Conservation (phyloP, 2,329 filamentous ascomycete species). For the Coniella lustricola region DNA sequence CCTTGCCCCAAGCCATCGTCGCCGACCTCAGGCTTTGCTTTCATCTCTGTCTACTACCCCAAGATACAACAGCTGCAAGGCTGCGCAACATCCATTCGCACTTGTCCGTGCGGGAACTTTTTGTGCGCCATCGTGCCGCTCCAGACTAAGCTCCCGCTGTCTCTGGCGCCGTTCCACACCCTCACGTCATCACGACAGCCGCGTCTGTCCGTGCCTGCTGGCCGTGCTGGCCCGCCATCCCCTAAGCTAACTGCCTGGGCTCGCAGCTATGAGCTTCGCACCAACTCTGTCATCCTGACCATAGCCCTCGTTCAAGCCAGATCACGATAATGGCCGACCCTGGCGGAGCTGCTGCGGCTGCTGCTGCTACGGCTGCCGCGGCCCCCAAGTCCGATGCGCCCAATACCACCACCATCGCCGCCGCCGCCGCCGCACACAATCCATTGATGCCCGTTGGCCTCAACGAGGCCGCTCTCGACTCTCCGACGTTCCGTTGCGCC, state of each 20-base stretch:
- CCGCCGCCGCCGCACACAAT: neutral
- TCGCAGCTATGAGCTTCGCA: constrained; percentile 8
- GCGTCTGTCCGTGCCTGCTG: neutral
- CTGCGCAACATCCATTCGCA: neutral
- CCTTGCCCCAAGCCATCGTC: neutral
- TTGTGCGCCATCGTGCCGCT: neutral
- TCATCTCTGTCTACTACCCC: too few species aligned
- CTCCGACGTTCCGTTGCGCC: constrained; percentile 86
- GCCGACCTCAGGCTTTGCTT: constrained; percentile 12
- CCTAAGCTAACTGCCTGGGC: constrained; percentile 7
- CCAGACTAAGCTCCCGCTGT: neutral
- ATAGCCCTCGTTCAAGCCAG: constrained; percentile 2
- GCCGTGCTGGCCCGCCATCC: neutral
- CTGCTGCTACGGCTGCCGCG: constrained; percentile 4
- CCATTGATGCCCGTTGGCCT: constrained; percentile 67
- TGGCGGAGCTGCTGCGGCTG: constrained; percentile 4
- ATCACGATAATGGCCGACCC: constrained; percentile 12
- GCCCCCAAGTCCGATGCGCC: constrained; percentile 1
- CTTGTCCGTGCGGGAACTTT: neutral
- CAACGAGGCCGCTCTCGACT: constrained; percentile 93
- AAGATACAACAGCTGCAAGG: neutral
- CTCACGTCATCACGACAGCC: constrained; percentile 5
- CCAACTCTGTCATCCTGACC: neutral
- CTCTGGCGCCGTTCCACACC: neutral
- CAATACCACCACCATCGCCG: neutral